phyloP scores from a whole-genome alignment of 2,329 filamentous ascomycete genomes.

The Bretziella fagacearum region DNA sequence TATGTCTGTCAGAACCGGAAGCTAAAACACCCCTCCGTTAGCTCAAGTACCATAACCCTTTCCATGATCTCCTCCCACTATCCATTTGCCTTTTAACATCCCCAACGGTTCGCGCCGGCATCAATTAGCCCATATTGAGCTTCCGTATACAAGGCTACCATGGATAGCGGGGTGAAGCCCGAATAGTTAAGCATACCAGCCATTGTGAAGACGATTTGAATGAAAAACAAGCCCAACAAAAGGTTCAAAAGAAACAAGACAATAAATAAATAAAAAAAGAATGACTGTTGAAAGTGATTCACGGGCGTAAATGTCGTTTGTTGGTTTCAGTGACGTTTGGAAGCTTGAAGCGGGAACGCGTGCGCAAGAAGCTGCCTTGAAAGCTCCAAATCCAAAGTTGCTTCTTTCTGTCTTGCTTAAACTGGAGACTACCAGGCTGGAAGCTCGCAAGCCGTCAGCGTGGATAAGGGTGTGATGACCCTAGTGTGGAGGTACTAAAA shows the following conservation, averaged over 20 bases:
- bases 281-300: not conserved
- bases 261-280: conserved; percentile 3
- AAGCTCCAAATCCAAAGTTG: conserved; percentile 8
- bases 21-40: conserved; percentile 16
- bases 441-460: conserved; percentile 3
- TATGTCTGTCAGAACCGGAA: conserved; percentile 89
- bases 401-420: no score
- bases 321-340: not conserved
- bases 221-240: conserved; percentile 1
- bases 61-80: not conserved
- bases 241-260: not conserved
- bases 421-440: conserved; percentile 11
- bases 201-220: conserved; percentile 11
- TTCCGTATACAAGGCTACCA: not conserved
- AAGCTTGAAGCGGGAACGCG: conserved; percentile 4
- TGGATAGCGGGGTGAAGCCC: conserved; percentile 7
- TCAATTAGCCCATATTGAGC: not conserved
- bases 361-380: conserved; percentile 13
- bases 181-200: conserved; percentile 10
- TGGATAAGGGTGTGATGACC: not conserved
- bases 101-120: not conserved
- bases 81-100: not conserved
- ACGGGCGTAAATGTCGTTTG: not conserved
- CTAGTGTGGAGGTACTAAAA: not conserved
- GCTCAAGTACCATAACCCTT: conserved; percentile 12